Evolutionary conservation across 2,329 filamentous ascomycete genomes (phyloP).

Genomic region (Atkinsonella texensis): DNA sequence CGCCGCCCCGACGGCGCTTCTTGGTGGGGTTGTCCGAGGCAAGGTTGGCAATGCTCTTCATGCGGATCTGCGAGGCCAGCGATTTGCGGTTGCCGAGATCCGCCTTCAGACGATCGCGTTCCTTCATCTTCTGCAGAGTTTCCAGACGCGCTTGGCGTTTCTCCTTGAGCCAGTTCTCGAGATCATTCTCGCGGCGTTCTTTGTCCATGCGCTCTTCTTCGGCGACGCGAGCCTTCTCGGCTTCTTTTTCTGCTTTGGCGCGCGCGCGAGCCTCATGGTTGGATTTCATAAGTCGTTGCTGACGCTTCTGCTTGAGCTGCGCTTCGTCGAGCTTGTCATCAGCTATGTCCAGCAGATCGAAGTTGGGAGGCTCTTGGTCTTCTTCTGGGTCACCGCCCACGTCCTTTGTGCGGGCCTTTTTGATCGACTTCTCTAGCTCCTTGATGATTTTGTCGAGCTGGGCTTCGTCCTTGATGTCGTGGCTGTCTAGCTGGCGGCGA

Average conservation of each 20-base stretch:
- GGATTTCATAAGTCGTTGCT: conserved; percentile 85
- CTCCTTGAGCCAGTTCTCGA: conserved; percentile 78
- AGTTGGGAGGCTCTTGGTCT: conserved; percentile 71
- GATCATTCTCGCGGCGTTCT: conserved; percentile 70
- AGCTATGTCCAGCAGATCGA: conserved; percentile 76
- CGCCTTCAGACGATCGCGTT: conserved; percentile 82
- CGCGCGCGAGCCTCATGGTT: conserved; percentile 86
- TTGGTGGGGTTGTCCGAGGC: conserved; percentile 78
- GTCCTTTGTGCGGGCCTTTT: conserved; percentile 85
- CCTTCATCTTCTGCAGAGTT: conserved; percentile 75
- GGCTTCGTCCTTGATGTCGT: conserved; percentile 84
- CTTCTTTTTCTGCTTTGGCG: conserved; percentile 93
- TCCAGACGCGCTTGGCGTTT: conserved; percentile 61
- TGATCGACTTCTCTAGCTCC: conserved; percentile 83
- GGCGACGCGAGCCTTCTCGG: conserved; percentile 71
- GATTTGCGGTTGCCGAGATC: conserved; percentile 96
- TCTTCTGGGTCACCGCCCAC: conserved; percentile 72
- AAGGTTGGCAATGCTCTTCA: conserved; percentile 95
- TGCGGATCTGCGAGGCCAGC: conserved; percentile 87
- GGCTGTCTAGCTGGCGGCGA: conserved; percentile 71
- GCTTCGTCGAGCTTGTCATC: conserved; percentile 92
- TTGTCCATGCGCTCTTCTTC: conserved; percentile 77
- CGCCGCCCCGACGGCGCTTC: conserved; percentile 73
- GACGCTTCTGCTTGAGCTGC: conserved; percentile 79
- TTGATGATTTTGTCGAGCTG: conserved; percentile 75